Evolutionary conservation across 2,329 filamentous ascomycete genomes (phyloP).

Genomic region (Teratosphaeria destructans): DNA sequence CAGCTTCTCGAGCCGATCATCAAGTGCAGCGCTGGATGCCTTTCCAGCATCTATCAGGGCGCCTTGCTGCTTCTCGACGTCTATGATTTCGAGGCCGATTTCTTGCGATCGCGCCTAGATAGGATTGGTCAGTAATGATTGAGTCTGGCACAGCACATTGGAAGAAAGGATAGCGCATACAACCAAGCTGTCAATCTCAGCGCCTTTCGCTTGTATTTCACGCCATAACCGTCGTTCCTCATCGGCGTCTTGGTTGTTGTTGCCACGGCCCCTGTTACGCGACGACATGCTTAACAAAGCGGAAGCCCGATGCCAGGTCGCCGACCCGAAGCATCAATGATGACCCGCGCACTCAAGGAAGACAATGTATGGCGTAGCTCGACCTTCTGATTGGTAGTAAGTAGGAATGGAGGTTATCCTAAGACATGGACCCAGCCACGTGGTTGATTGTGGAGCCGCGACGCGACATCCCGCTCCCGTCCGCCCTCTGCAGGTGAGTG

Average conservation of each 20-base stretch:
- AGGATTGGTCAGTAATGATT: not conserved
- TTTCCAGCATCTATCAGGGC: slow-evolving; percentile 21
- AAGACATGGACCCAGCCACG: not conserved
- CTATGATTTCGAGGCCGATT: slow-evolving; percentile 27
- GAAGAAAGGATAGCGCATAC: slow-evolving; percentile 24
- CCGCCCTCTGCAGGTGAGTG: not conserved
- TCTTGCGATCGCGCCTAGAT: slow-evolving; percentile 21
- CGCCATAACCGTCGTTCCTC: slow-evolving; percentile 42
- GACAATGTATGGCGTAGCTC: not conserved
- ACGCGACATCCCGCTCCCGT: not conserved
- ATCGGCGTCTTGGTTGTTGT: slow-evolving; percentile 40
- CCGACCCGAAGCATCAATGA: not conserved
- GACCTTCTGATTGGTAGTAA: not conserved
- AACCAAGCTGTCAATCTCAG: slow-evolving; percentile 36
- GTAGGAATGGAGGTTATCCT: not conserved
- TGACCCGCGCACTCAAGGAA: no score
- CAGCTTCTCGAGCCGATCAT: slow-evolving; percentile 35
- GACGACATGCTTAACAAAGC: slow-evolving; percentile 32
- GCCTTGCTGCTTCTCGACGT: slow-evolving; percentile 26
- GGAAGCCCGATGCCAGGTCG: not conserved
- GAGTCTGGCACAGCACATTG: no score
- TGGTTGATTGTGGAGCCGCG: not conserved
- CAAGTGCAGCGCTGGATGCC: slow-evolving; percentile 26
- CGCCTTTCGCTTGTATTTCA: slow-evolving; percentile 35
- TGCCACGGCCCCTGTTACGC: slow-evolving; percentile 34